Conservation (phyloP, 108 stramenopile species). For the Pseudonitzschia multiseries region DNA sequence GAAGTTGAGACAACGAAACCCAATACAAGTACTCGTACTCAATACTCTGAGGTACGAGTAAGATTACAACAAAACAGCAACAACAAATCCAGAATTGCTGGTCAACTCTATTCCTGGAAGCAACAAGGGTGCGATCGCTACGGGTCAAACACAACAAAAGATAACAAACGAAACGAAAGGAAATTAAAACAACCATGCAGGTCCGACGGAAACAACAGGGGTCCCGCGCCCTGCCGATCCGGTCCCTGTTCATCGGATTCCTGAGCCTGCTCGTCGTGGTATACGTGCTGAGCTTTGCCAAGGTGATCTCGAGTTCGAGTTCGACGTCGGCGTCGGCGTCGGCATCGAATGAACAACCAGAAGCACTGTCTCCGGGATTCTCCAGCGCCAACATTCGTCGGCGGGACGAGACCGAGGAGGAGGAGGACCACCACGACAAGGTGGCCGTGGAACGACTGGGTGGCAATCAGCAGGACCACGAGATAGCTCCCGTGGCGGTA, state of each 20-base stretch:
- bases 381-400: background rate
- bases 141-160: too few relatives aligned
- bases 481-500: slow-evolving; percentile 5
- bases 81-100: too few relatives aligned
- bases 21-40: too few relatives aligned
- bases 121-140: too few relatives aligned
- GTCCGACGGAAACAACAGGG: too few relatives aligned
- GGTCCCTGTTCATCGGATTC: background rate
- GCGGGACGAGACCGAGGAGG: background rate
- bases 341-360: background rate
- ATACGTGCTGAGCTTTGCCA: background rate
- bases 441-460: slow-evolving; percentile 4
- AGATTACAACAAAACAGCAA: too few relatives aligned
- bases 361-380: background rate
- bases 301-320: background rate
- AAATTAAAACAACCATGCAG: too few relatives aligned
- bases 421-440: background rate
- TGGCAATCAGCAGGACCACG: background rate
- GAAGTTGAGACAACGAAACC: too few relatives aligned
- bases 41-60: too few relatives aligned
- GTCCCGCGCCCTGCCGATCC: background rate
- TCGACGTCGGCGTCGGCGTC: background rate
- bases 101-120: too few relatives aligned
- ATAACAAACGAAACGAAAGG: too few relatives aligned
- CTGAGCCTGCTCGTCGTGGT: background rate